Conservation (phyloP, 1,284 basidiomycete genomes). For the Cutaneotrichosporon sp. region DNA sequence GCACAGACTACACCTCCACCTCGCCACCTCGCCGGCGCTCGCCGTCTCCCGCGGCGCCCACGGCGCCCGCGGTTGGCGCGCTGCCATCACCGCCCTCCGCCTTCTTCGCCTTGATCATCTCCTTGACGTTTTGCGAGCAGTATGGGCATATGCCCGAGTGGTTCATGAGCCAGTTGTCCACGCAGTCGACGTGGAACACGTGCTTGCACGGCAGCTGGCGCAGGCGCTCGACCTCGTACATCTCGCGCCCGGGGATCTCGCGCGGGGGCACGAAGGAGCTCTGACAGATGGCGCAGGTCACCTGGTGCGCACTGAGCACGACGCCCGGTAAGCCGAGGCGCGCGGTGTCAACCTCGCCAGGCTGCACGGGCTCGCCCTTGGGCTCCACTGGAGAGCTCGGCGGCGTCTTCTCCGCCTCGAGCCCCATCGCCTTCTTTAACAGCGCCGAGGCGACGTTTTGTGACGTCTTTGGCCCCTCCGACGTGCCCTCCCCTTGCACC, state of each 20-base stretch:
- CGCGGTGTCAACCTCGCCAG: constrained; percentile 12
- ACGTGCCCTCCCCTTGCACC: too few relatives aligned
- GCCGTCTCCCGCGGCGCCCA: not conserved
- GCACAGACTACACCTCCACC: not conserved
- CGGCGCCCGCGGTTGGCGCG: too few relatives aligned
- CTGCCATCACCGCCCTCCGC: not conserved
- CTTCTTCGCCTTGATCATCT: constrained; percentile 10
- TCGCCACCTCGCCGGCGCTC: not conserved
- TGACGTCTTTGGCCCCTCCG: too few relatives aligned
- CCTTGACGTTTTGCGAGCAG: constrained; percentile 37
- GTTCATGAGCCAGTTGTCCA: constrained; percentile 42
- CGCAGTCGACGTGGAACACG: constrained; percentile 42
- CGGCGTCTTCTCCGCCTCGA: not conserved
- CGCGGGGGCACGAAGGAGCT: constrained; percentile 31
- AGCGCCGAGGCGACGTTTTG: not conserved
- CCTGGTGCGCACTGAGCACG: constrained; percentile 25
- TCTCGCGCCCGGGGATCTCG: constrained; percentile 24
- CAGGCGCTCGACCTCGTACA: constrained; percentile 33
- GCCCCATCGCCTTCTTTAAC: not conserved
- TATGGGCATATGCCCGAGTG: constrained; percentile 41
- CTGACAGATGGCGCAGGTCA: constrained; percentile 45
- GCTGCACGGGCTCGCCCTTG: constrained; percentile 11
- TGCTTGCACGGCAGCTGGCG: constrained; percentile 39
- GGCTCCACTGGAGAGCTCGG: not conserved
- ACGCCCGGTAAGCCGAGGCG: constrained; percentile 30